Conservation (phyloP, 2,329 filamentous ascomycete species). For the Ophiostoma triangulosporum region DNA sequence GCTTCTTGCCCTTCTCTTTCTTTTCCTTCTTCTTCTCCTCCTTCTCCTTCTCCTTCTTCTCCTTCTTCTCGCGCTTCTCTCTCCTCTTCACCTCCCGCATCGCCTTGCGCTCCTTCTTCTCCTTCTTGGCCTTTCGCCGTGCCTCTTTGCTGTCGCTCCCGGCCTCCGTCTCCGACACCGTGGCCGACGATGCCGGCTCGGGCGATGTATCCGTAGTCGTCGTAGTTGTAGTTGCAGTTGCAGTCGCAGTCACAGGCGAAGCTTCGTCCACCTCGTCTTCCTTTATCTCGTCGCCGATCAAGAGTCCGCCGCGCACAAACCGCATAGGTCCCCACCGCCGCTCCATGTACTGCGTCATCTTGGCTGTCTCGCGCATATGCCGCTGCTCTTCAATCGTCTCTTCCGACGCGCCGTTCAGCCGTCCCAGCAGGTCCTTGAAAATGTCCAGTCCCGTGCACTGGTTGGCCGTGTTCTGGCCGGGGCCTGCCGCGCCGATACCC, state of each 20-base stretch:
- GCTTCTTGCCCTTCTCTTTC: constrained; percentile 22
- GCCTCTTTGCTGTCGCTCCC: not conserved
- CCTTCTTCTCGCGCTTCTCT: not conserved
- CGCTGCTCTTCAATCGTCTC: constrained; percentile 58
- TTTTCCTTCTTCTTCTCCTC: constrained; percentile 22
- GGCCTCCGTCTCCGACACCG: not conserved
- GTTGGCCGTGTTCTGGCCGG: constrained; percentile 45
- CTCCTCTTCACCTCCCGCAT: constrained; percentile 27
- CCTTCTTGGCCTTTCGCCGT: not conserved
- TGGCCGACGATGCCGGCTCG: not conserved
- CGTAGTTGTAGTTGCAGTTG: not conserved
- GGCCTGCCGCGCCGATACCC: constrained; percentile 67
- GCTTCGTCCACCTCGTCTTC: not conserved
- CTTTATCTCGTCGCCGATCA: constrained; percentile 33
- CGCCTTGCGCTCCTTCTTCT: constrained; percentile 18
- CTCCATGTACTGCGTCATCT: constrained; percentile 60
- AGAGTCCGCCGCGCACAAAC: constrained; percentile 75
- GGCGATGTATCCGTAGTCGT: no score
- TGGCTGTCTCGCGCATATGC: constrained; percentile 52
- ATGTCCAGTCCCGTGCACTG: constrained; percentile 75
- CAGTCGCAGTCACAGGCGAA: not conserved
- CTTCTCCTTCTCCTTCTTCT: constrained; percentile 3
- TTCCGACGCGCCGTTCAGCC: constrained; percentile 78
- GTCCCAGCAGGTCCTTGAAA: constrained; percentile 73
- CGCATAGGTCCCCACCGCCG: constrained; percentile 66